phyloP scores from a whole-genome alignment of 2,329 filamentous ascomycete genomes.

The Daldinia sp. region DNA sequence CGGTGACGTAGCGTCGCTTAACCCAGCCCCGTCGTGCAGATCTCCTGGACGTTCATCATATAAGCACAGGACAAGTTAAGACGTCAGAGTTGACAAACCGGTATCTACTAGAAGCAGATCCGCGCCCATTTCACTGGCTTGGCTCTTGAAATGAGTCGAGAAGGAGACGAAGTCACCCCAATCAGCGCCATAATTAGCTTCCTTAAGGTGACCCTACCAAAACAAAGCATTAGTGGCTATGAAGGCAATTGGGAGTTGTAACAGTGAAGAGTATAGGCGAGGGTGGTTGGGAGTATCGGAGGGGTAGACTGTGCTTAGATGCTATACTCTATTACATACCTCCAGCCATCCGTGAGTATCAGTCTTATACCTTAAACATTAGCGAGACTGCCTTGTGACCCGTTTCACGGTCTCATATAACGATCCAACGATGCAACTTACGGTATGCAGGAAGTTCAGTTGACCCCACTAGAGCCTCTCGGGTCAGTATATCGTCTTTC shows the following conservation, averaged over 20 bases:
- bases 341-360: slow-evolving; percentile 72
- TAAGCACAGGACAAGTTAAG: neutral
- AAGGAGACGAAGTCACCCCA: slow-evolving; percentile 76
- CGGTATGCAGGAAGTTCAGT: slow-evolving; percentile 71
- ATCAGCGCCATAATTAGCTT: slow-evolving; percentile 73
- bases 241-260: neutral
- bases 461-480: slow-evolving; percentile 65
- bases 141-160: slow-evolving; percentile 69
- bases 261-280: neutral
- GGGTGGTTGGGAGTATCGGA: neutral
- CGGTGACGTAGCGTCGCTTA: slow-evolving; percentile 69
- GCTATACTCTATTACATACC: neutral
- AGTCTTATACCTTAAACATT: slow-evolving; percentile 53
- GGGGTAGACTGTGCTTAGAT: neutral
- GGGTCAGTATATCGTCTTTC: slow-evolving; percentile 7
- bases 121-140: slow-evolving; percentile 67
- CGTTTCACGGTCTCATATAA: neutral
- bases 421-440: slow-evolving; percentile 41
- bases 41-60: slow-evolving; percentile 56
- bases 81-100: slow-evolving; percentile 54
- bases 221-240: neutral
- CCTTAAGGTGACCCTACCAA: slow-evolving; percentile 67
- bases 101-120: slow-evolving; percentile 72
- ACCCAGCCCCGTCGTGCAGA: slow-evolving; percentile 73
- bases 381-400: slow-evolving; percentile 6